Evolutionary conservation across 805 yeast genomes (phyloP), one percentile per base, ranked within the genome.

Genomic region (Metschnikowia picachoensis): DNA sequence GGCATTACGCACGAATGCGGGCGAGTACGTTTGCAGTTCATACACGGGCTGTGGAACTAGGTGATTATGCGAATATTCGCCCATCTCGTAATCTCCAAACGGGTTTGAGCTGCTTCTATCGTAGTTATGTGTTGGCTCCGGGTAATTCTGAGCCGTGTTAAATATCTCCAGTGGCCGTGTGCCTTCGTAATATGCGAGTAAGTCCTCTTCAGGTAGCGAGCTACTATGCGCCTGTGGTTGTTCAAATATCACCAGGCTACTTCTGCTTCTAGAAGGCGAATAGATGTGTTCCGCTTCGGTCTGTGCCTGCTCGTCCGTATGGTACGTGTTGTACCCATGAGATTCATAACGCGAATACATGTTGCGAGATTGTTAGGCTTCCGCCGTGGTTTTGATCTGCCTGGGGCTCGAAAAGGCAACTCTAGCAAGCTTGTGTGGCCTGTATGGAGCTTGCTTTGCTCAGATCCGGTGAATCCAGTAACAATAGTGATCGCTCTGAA

Each of bases 1-100:
- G 13, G 64, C 70, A 53, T 70, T 66, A 13, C 75, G 74, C 12
- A 70, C 75, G 50, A 72, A 72, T n/a, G 75, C 67, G 55, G 67
- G 72, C 46, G 25, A 20, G 25, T 20, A 20, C 25, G 25, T 20
- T 20, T 20, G 25, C 25, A 20, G 25, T 2, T 20, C 25, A 7
- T 20, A 12, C 5, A 38, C 31, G 15, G 39, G 44, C 29, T 32
- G 35, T 29, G 40, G 15, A 37, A 36, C 20, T 14, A 13, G 39
- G 34, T 47, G 48, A 29, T 35, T 30, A 13, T 29, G 33, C 28
- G 47, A 46, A n/a, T 52, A 51, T 17, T 47, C 49, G 15, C 49
- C 49, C 44, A 46, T 39, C 65, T 57, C 61, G 61, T 76, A 48
- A 10, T 57, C 62, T 4, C 49, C 59, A 39, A 54, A 56, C 58